Evolutionary conservation across 768 basidiomycete genomes (phyloP).

Genomic region (Rhodotorula graminis): DNA sequence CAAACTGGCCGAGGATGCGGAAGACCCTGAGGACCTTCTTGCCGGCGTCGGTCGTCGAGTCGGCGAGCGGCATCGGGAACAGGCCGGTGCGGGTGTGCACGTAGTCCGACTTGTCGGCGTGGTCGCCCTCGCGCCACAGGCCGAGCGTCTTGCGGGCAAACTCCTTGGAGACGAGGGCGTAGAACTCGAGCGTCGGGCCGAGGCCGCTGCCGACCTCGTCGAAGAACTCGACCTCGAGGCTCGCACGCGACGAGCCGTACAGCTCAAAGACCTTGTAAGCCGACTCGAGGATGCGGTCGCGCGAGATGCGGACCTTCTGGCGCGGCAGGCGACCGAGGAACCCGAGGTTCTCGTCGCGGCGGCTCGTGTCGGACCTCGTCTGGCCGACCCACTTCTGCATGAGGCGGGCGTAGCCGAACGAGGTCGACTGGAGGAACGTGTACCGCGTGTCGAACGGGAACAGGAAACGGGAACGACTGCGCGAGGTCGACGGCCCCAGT

Average conservation of each 20-base stretch:
- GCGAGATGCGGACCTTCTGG: constrained; percentile 93
- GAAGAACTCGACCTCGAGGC: constrained; percentile 97
- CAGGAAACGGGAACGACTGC: constrained; percentile 95
- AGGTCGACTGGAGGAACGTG: constrained; percentile 93
- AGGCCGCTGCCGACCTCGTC: constrained; percentile 97
- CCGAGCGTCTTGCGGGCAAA: constrained; percentile 82
- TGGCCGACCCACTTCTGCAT: constrained; percentile 93
- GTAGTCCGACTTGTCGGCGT: constrained; percentile 49
- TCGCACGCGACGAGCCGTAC: constrained; percentile 87
- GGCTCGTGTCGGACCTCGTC: constrained; percentile 60
- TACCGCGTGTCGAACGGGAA: constrained; percentile 98
- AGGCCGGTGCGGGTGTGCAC: constrained; percentile 80
- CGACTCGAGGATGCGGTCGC: constrained; percentile 89
- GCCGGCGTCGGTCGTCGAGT: constrained; percentile 35
- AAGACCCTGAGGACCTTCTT: constrained; percentile 83
- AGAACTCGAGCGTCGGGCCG: constrained; percentile 96
- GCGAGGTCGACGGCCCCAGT: constrained; percentile 96
- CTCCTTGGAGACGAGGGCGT: constrained; percentile 91
- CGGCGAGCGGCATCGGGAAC: constrained; percentile 67
- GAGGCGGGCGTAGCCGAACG: constrained; percentile 92
- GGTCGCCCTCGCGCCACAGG: constrained; percentile 75
- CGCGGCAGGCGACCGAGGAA: constrained; percentile 87
- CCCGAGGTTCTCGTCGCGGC: constrained; percentile 84
- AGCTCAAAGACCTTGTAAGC: constrained; percentile 88
- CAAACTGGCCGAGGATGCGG: constrained; percentile 87